Conservation (phyloP, 2,329 filamentous ascomycete genomes). For the Tympanopsis confertula region DNA sequence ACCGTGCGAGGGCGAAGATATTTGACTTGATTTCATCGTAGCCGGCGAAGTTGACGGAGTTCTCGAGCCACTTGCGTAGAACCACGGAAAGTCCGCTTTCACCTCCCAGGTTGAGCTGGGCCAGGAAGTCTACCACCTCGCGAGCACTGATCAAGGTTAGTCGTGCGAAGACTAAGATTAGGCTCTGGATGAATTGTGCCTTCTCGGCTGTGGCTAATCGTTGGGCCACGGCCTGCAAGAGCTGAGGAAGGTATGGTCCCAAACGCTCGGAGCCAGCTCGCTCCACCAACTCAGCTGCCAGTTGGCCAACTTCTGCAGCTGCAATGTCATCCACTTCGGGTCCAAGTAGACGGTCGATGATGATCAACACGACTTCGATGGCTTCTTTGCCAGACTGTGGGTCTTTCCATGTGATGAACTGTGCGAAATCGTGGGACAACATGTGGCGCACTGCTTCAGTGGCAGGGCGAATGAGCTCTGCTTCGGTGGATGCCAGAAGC, state of each 20-base stretch:
- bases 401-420: slow-evolving; percentile 80
- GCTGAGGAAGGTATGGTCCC: slow-evolving; percentile 77
- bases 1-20: slow-evolving; percentile 80
- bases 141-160: slow-evolving; percentile 73
- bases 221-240: slow-evolving; percentile 78
- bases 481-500: slow-evolving; percentile 73
- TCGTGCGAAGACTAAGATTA: slow-evolving; percentile 89
- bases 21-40: slow-evolving; percentile 93
- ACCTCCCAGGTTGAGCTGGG: slow-evolving; percentile 68
- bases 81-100: slow-evolving; percentile 81
- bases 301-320: slow-evolving; percentile 86
- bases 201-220: slow-evolving; percentile 73
- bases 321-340: slow-evolving; percentile 81
- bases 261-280: slow-evolving; percentile 86
- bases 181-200: slow-evolving; percentile 83
- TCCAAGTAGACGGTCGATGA: slow-evolving; percentile 82
- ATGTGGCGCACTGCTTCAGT: slow-evolving; percentile 82
- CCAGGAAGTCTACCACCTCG: slow-evolving; percentile 86
- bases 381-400: slow-evolving; percentile 63
- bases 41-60: slow-evolving; percentile 92
- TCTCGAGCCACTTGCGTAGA: slow-evolving; percentile 89
- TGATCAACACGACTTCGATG: slow-evolving; percentile 76
- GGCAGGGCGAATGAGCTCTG: slow-evolving; percentile 75
- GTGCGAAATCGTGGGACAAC: slow-evolving; percentile 77
- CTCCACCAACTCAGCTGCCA: slow-evolving; percentile 89